These are phyloP conservation scores for Petasospora rhodanensis DNA, from an alignment of 1,139 yeast genomes.

Conservation along the genomic window DNA sequence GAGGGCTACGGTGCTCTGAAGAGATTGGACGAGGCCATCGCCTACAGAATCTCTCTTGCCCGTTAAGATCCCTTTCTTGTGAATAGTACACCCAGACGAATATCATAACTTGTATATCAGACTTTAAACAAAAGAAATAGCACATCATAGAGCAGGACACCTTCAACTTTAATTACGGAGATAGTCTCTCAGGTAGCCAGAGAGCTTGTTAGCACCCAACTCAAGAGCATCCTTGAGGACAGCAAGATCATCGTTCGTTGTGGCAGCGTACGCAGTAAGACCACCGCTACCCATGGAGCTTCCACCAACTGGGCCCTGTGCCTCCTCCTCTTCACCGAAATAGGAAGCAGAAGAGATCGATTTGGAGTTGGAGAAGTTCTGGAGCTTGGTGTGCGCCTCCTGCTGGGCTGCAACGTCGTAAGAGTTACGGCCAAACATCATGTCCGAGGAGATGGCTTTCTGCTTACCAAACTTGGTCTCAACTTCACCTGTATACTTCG, in stretches of 20 bases:
- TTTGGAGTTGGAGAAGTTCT: slow-evolving; percentile 78
- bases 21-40: too few relatives aligned
- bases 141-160: too few relatives aligned
- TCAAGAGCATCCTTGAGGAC: slow-evolving; percentile 90
- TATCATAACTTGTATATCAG: too few relatives aligned
- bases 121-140: too few relatives aligned
- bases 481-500: slow-evolving; percentile 62
- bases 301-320: slow-evolving; percentile 5
- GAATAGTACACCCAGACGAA: too few relatives aligned
- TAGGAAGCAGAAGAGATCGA: slow-evolving; percentile 89
- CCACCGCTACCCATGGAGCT: slow-evolving; percentile 7
- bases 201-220: slow-evolving; percentile 86
- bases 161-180: too few relatives aligned
- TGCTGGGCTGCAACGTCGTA: slow-evolving; percentile 73
- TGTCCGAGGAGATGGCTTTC: slow-evolving; percentile 94
- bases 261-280: slow-evolving; percentile 43
- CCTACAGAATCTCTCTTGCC: too few relatives aligned
- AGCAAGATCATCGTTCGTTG: slow-evolving; percentile 84
- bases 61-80: too few relatives aligned
- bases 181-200: slow-evolving; percentile 72
- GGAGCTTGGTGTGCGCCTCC: slow-evolving; percentile 77
- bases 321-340: slow-evolving; percentile 73
- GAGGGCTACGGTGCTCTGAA: too few relatives aligned
- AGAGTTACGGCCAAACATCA: slow-evolving; percentile 83
- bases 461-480: slow-evolving; percentile 78